phyloP scores from a whole-genome alignment of 257 asterid genomes.

The Mitragyna speciosa region DNA sequence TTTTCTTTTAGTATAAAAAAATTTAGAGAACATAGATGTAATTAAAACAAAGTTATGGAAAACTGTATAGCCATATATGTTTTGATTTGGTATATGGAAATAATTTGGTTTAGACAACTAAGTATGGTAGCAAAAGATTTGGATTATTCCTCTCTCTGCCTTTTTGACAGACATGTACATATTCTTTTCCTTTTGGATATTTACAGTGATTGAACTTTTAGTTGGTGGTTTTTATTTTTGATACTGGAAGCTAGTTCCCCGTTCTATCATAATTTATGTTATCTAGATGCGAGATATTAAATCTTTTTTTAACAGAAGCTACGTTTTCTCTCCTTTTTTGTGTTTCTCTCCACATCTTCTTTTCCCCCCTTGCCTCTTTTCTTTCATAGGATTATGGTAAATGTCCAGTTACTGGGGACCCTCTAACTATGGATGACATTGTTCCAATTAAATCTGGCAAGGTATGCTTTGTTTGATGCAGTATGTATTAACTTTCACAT shows the following conservation, averaged over 20 bases:
- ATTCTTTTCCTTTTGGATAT: background rate
- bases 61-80: background rate
- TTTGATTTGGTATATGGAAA: background rate
- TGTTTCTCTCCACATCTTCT: background rate
- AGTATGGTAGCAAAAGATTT: background rate
- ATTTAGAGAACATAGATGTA: background rate
- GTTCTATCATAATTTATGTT: background rate
- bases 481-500: background rate
- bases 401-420: slow-evolving; percentile 95
- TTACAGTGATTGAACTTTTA: background rate
- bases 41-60: background rate
- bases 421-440: slow-evolving; percentile 75
- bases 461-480: slow-evolving; percentile 37
- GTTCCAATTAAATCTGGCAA: slow-evolving; percentile 84
- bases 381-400: slow-evolving; percentile 78
- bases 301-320: background rate
- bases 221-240: background rate
- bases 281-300: background rate
- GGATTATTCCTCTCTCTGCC: background rate
- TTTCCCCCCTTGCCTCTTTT: background rate
- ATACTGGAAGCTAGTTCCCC: background rate
- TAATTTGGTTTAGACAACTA: background rate
- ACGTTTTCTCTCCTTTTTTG: background rate
- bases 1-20: background rate
- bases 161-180: background rate